Conservation (phyloP, 2,329 filamentous ascomycete genomes). For the Sporothrix pallida region DNA sequence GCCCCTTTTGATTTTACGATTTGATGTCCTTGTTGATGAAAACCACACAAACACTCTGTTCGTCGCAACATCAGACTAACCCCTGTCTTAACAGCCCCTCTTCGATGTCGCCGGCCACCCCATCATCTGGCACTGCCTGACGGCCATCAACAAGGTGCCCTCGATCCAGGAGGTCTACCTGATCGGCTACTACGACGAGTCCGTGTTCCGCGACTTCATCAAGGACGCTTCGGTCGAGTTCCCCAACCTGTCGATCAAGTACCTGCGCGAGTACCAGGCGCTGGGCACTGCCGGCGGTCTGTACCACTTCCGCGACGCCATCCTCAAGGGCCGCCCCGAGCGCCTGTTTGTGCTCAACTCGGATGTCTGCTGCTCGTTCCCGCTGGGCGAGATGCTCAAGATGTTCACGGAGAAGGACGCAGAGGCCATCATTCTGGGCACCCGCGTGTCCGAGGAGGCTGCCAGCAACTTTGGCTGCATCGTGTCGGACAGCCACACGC, state of each 20-base stretch:
- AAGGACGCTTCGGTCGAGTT: constrained; percentile 86
- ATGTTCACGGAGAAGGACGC: constrained; percentile 94
- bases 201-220: constrained; percentile 97
- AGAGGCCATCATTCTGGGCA: constrained; percentile 94
- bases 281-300: constrained; percentile 94
- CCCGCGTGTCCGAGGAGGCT: constrained; percentile 85
- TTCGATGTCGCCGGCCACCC: constrained; percentile 98
- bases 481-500: constrained; percentile 90
- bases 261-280: constrained; percentile 96
- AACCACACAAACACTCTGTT: too few relatives aligned
- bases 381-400: constrained; percentile 91
- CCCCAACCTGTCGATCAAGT: constrained; percentile 87
- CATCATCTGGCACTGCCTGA: constrained; percentile 97
- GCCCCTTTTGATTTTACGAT: neutral
- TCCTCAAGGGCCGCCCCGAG: constrained; percentile 93
- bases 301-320: constrained; percentile 99
- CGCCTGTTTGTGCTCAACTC: constrained; percentile 97
- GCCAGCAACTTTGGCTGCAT: constrained; percentile 98
- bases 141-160: constrained; percentile 86
- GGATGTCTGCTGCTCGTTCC: constrained; percentile 98
- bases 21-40: too few relatives aligned
- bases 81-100: constrained; percentile 68
- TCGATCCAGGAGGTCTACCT: constrained; percentile 95
- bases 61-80: neutral
- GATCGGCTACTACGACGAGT: constrained; percentile 98